Evolutionary conservation across 2,329 filamentous ascomycete genomes (phyloP).

Genomic region (Fusarium sp.): DNA sequence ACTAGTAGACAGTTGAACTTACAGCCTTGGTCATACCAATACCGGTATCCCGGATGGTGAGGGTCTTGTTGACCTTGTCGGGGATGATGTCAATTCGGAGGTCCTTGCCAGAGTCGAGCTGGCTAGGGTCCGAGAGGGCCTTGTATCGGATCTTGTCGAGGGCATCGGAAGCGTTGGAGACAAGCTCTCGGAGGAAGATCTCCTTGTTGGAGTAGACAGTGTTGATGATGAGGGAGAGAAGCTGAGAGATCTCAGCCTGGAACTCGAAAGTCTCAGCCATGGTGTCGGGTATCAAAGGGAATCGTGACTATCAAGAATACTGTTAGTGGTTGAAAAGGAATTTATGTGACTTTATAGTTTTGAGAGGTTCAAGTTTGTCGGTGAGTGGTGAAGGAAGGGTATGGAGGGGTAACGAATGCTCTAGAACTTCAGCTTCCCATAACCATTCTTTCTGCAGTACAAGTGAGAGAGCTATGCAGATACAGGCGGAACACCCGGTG

Average conservation of each 20-base stretch:
- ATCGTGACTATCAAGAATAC: constrained; percentile 46
- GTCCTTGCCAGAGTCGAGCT: constrained; percentile 98
- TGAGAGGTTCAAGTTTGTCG: constrained; percentile 1
- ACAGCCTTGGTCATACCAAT: constrained; percentile 99
- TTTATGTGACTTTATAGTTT: constrained; percentile 12
- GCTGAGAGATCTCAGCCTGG: constrained; percentile 99
- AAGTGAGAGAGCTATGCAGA: constrained; percentile 7
- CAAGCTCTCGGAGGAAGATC: constrained; percentile 98
- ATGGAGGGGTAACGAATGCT: constrained; percentile 42
- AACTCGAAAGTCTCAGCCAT: constrained; percentile 99
- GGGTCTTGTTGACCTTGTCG: constrained; percentile 96
- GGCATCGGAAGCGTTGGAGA: constrained; percentile 98
- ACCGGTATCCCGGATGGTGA: constrained; percentile 97
- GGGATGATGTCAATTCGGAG: constrained; percentile 99
- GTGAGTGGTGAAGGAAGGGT: constrained; percentile 20
- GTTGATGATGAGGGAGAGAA: constrained; percentile 99
- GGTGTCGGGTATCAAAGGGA: constrained; percentile 64
- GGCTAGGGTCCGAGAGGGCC: constrained; percentile 94
- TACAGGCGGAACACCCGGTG: neutral
- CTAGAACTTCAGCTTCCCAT: constrained; percentile 25
- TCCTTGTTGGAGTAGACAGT: constrained; percentile 99
- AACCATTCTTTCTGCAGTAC: neutral
- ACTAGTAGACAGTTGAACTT: constrained; percentile 61
- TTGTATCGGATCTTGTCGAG: constrained; percentile 99
- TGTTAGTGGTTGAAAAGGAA: constrained; percentile 35